Percentiles rank a stretch among this genome's conserved stretches.
Conservation (phyloP, 352 stramenopile species). For the Globisporangium viniferum region DNA sequence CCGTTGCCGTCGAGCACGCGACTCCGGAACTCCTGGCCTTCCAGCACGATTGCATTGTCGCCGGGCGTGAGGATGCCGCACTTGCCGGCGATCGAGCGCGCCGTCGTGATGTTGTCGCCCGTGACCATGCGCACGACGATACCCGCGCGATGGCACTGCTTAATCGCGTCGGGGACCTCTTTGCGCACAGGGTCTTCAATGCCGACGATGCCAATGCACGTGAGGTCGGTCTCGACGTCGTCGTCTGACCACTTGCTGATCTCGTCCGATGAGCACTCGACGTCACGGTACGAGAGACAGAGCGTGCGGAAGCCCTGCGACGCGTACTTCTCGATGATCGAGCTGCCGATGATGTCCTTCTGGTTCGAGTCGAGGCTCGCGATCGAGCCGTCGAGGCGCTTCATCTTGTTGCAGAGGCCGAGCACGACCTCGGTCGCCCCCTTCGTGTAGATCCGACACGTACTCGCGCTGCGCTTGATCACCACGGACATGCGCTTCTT, state of each 20-base stretch:
- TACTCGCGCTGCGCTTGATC: conserved; percentile 37
- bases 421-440: conserved; percentile 74
- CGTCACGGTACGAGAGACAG: conserved; percentile 82
- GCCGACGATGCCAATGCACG: conserved; percentile 86
- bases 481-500: conserved; percentile 86
- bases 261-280: conserved; percentile 55
- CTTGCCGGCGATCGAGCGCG: conserved; percentile 69
- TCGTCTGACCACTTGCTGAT: conserved; percentile 71
- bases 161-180: conserved; percentile 93
- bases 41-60: conserved; percentile 62
- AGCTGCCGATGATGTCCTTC: conserved; percentile 60
- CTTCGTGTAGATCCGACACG: conserved; percentile 75
- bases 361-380: conserved; percentile 42
- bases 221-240: conserved; percentile 86
- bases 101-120: conserved; percentile 97
- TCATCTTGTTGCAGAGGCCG: conserved; percentile 64
- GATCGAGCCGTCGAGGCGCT: conserved; percentile 59
- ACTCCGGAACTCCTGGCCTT: conserved; percentile 61
- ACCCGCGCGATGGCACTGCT: conserved; percentile 91
- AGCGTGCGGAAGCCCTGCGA: conserved; percentile 82
- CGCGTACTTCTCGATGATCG: conserved; percentile 78
- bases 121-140: conserved; percentile 99
- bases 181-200: conserved; percentile 93
- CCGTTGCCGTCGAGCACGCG: conserved; percentile 64
- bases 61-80: conserved; percentile 61